Percentiles rank a stretch among this genome's conserved stretches.
Conservation (phyloP, 805 yeast genomes). For the Candida ascalaphidarum region DNA sequence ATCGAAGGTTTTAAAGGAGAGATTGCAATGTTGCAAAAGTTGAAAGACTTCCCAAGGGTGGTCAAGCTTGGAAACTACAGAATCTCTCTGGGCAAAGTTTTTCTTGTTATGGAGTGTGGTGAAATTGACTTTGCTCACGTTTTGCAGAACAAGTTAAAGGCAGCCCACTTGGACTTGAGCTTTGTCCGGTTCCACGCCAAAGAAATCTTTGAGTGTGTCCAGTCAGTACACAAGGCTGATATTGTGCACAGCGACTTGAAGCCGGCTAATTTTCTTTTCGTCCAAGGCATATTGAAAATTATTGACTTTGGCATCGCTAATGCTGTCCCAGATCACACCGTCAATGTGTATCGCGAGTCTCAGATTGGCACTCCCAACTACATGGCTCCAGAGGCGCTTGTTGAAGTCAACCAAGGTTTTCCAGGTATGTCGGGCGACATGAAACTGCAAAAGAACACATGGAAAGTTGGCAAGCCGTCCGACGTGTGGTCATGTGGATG, state of each 20-base stretch:
- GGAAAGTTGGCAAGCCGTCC: conserved; percentile 90
- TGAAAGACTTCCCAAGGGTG: conserved; percentile 58
- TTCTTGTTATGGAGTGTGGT: conserved; percentile 90
- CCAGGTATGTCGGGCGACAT: conserved; percentile 12
- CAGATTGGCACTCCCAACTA: conserved; percentile 95
- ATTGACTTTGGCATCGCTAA: conserved; percentile 97
- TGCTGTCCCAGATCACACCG: conserved; percentile 86
- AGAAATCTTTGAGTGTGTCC: conserved; percentile 74
- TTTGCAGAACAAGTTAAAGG: conserved; percentile 43
- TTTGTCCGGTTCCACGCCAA: conserved; percentile 74
- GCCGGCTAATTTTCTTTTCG: conserved; percentile 65
- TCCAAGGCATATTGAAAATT: conserved; percentile 74
- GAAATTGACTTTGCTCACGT: conserved; percentile 85
- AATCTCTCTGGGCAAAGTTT: conserved; percentile 53
- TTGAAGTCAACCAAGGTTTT: conserved; percentile 41
- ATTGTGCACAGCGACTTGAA: conserved; percentile 78
- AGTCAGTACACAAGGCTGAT: conserved; percentile 80
- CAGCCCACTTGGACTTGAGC: conserved; percentile 46
- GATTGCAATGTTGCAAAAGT: conserved; percentile 58
- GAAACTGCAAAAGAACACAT: conserved; percentile 17
- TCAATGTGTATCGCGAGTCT: conserved; percentile 79
- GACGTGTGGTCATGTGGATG: conserved; percentile 99
- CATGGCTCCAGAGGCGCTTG: conserved; percentile 95
- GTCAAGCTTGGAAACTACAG: conserved; percentile 71
- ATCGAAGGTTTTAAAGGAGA: conserved; percentile 83